Evolutionary conservation across 139 green algal species (phyloP).

Genomic region (Edaphochlamys debaryana): DNA sequence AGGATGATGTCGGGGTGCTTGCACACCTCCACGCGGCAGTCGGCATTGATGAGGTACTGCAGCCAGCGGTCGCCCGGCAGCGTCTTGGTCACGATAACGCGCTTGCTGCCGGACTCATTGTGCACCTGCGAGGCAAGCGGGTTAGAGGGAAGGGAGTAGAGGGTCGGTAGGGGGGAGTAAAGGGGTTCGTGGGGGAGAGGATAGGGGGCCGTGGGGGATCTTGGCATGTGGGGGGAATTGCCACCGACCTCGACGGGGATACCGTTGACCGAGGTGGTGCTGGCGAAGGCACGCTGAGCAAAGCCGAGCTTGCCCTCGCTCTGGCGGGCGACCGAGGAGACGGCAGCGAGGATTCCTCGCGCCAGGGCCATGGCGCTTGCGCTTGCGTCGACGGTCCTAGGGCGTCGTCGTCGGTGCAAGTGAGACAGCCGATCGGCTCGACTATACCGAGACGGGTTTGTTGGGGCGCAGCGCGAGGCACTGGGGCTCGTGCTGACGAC

Average conservation of each 20-base stretch:
- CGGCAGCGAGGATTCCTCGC: background rate
- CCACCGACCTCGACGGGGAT: conserved; percentile 52
- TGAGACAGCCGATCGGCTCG: too few relatives aligned
- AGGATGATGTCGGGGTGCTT: conserved; percentile 88
- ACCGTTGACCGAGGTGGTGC: conserved; percentile 37
- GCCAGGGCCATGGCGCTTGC: background rate
- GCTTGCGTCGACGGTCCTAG: too few relatives aligned
- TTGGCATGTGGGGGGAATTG: background rate
- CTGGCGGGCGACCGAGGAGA: background rate
- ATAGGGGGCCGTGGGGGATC: background rate
- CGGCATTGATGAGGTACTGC: conserved; percentile 76
- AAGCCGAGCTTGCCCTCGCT: background rate
- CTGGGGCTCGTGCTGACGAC: too few relatives aligned
- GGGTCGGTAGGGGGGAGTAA: background rate
- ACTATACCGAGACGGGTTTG: too few relatives aligned
- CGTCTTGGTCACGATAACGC: conserved; percentile 97
- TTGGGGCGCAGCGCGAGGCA: too few relatives aligned
- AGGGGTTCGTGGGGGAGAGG: too few relatives aligned
- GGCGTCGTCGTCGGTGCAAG: too few relatives aligned
- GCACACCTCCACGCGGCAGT: conserved; percentile 54
- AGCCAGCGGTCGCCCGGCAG: conserved; percentile 94
- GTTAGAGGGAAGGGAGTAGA: too few relatives aligned
- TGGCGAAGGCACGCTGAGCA: conserved; percentile 21
- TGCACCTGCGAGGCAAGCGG: conserved; percentile 82
- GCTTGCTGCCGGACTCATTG: conserved; percentile 83